Evolutionary conservation across 2,329 filamentous ascomycete genomes (phyloP).

Genomic region (Neurospora sp.): DNA sequence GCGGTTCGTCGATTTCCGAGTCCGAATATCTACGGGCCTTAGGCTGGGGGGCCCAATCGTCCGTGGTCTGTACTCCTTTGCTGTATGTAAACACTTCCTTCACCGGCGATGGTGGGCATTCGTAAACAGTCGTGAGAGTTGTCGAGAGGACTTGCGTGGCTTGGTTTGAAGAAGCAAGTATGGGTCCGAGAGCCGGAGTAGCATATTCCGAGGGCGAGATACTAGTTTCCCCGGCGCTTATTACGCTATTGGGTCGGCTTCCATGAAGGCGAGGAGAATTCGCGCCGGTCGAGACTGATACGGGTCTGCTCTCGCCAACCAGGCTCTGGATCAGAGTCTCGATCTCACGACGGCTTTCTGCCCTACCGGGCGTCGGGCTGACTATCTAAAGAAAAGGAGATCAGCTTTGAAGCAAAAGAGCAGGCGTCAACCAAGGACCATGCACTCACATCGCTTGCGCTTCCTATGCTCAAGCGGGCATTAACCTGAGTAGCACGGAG

Average conservation of each 20-base stretch:
- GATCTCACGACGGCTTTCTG: conserved; percentile 63
- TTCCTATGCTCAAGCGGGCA: conserved; percentile 57
- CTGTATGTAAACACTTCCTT: conserved; percentile 91
- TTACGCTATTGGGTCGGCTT: conserved; percentile 76
- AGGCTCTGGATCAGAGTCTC: conserved; percentile 78
- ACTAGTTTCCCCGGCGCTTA: conserved; percentile 73
- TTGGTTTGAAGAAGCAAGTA: not conserved
- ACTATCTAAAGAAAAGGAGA: conserved; percentile 39
- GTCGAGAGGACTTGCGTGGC: conserved; percentile 59
- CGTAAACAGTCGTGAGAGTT: conserved; percentile 66
- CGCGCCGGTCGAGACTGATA: conserved; percentile 54
- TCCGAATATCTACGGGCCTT: conserved; percentile 45
- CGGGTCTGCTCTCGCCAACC: conserved; percentile 66
- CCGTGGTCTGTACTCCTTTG: conserved; percentile 87
- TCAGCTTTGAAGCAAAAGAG: not conserved
- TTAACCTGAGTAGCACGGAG: conserved; percentile 68
- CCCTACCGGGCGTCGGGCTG: conserved; percentile 59
- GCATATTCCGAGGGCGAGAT: conserved; percentile 52
- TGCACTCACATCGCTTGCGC: conserved; percentile 54
- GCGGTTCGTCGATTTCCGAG: conserved; percentile 51
- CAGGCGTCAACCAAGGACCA: not conserved
- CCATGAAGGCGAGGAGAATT: conserved; percentile 57
- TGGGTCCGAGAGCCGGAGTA: conserved; percentile 34
- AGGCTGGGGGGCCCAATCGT: conserved; percentile 54
- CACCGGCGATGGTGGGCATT: conserved; percentile 64